These are phyloP conservation scores for Saprolegnia parasitica DNA, from an alignment of 352 stramenopile genomes.

Conservation along the genomic window DNA sequence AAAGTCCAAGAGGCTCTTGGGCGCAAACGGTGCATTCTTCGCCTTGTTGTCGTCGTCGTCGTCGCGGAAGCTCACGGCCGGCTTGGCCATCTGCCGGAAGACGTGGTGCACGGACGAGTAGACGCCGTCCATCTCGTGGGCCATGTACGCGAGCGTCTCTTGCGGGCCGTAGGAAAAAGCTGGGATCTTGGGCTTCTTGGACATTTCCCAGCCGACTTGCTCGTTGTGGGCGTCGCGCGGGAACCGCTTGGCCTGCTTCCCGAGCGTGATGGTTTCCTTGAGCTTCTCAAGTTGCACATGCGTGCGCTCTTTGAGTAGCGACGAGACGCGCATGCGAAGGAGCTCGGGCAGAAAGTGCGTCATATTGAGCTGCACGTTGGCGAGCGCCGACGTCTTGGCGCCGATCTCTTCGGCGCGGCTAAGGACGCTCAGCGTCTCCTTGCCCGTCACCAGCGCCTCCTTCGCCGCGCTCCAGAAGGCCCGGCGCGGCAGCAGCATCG, in stretches of 20 bases:
- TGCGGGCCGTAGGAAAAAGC: conserved; percentile 59
- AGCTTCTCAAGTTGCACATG: conserved; percentile 74
- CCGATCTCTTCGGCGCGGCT: conserved; percentile 10
- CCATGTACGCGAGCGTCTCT: conserved; percentile 70
- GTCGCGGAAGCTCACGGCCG: not conserved
- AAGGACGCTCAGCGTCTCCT: conserved; percentile 18
- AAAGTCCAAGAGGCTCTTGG: conserved; percentile 71
- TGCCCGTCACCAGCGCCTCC: conserved; percentile 16
- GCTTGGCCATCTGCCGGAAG: conserved; percentile 54
- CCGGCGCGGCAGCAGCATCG: conserved; percentile 3
- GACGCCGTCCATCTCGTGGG: conserved; percentile 65
- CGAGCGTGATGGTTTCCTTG: conserved; percentile 43
- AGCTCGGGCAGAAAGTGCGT: conserved; percentile 49
- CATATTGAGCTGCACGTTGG: conserved; percentile 22
- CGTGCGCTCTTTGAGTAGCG: conserved; percentile 58
- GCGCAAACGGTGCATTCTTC: conserved; percentile 48
- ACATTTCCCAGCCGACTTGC: conserved; percentile 71
- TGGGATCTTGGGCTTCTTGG: conserved; percentile 57
- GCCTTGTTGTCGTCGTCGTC: not conserved
- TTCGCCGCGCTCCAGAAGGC: conserved; percentile 28
- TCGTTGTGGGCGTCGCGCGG: conserved; percentile 73
- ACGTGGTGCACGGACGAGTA: conserved; percentile 68
- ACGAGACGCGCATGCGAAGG: conserved; percentile 54
- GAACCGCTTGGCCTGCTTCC: conserved; percentile 44
- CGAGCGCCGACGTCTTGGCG: conserved; percentile 1